Conservation (phyloP, 1,284 basidiomycete species). For the Megacollybia platyphylla region DNA sequence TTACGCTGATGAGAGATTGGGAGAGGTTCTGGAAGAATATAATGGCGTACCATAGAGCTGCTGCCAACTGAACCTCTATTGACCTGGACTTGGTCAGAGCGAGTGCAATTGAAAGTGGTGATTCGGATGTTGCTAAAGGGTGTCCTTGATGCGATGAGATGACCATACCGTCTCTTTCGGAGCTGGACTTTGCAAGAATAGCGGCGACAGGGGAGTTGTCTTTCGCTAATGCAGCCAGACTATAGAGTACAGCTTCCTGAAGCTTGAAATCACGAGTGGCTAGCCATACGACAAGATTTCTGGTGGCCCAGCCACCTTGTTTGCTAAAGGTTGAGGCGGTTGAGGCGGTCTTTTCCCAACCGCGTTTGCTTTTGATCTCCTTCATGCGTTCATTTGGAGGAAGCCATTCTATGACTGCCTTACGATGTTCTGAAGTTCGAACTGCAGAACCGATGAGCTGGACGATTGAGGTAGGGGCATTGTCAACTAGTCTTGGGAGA, state of each 20-base stretch:
- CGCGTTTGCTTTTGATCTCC: slow-evolving; percentile 45
- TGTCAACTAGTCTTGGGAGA: slow-evolving; percentile 43
- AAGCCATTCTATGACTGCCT: slow-evolving; percentile 48
- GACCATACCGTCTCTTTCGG: slow-evolving; percentile 24
- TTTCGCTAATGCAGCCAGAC: slow-evolving; percentile 57
- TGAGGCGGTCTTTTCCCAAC: slow-evolving; percentile 48
- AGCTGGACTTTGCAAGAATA: slow-evolving; percentile 26
- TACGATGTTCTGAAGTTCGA: slow-evolving; percentile 40
- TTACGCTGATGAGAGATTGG: slow-evolving; percentile 25
- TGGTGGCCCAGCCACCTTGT: slow-evolving; percentile 47
- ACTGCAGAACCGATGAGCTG: slow-evolving; percentile 43
- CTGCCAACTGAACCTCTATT: slow-evolving; percentile 50
- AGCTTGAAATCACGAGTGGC: slow-evolving; percentile 43
- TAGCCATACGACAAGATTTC: slow-evolving; percentile 35
- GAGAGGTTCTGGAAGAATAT: background rate
- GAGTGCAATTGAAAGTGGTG: slow-evolving; percentile 27
- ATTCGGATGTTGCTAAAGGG: slow-evolving; percentile 11
- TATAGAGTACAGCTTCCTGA: slow-evolving; percentile 59
- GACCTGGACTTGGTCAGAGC: slow-evolving; percentile 40
- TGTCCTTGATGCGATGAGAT: background rate
- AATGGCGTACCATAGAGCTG: slow-evolving; percentile 43
- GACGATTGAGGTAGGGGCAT: slow-evolving; percentile 32
- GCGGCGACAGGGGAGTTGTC: slow-evolving; percentile 46
- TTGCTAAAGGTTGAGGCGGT: slow-evolving; percentile 23
- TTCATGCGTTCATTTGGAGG: slow-evolving; percentile 40